These are phyloP conservation scores for Ophidiomyces ophidiicola DNA, from an alignment of 2,329 filamentous ascomycete species.

Conservation along the genomic window DNA sequence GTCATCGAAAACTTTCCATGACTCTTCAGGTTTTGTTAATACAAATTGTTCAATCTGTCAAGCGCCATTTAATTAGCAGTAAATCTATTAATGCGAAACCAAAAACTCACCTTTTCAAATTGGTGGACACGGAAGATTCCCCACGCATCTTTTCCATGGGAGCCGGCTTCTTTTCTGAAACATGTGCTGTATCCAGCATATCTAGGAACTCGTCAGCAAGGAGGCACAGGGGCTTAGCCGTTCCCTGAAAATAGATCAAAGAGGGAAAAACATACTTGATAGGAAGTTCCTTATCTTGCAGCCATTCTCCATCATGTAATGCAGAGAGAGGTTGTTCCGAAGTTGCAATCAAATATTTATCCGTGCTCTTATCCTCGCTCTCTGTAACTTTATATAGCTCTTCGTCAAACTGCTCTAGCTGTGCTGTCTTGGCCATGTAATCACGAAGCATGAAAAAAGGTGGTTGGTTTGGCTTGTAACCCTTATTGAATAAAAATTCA, in stretches of 20 bases:
- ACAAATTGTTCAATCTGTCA: slow-evolving; percentile 61
- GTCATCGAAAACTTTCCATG: slow-evolving; percentile 82
- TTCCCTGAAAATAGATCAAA: not conserved
- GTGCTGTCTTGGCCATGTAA: slow-evolving; percentile 95
- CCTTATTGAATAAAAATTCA: slow-evolving; percentile 70
- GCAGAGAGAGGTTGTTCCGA: slow-evolving; percentile 92
- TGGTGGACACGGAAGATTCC: slow-evolving; percentile 97
- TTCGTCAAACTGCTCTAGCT: slow-evolving; percentile 94
- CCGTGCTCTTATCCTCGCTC: slow-evolving; percentile 70
- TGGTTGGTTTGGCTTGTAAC: slow-evolving; percentile 71
- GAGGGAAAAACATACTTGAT: slow-evolving; percentile 51
- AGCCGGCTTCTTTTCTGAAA: slow-evolving; percentile 89
- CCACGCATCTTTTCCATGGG: slow-evolving; percentile 88
- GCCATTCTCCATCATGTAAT: slow-evolving; percentile 87
- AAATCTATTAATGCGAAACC: not conserved
- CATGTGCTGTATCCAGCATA: slow-evolving; percentile 88
- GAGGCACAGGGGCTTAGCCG: slow-evolving; percentile 1
- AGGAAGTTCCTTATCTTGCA: slow-evolving; percentile 69
- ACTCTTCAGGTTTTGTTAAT: slow-evolving; percentile 73
- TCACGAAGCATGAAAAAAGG: slow-evolving; percentile 92
- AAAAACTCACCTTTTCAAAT: slow-evolving; percentile 64
- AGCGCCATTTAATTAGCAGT: slow-evolving; percentile 12
- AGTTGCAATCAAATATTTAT: slow-evolving; percentile 74
- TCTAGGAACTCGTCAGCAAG: slow-evolving; percentile 20
- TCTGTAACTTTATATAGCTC: slow-evolving; percentile 91